Evolutionary conservation across 2,329 filamentous ascomycete genomes (phyloP), one percentile per base, ranked within the genome.

Genomic region (Penicillium thymicola): DNA sequence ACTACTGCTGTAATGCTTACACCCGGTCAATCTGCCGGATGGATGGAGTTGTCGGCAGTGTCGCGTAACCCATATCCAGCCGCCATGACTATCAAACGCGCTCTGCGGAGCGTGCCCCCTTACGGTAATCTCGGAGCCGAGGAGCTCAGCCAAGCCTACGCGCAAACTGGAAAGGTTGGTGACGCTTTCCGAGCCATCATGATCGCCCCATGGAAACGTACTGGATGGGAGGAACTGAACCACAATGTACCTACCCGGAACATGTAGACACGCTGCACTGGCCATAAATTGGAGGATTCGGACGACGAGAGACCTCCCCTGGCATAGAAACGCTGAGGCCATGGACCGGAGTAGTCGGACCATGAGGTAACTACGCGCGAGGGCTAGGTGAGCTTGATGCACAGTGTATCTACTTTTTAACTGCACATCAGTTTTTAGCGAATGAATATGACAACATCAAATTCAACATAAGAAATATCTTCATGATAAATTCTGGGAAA

Each of bases 1-100:
- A 86, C 90, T 67, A 84, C 81, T 16, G 87, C 91, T 53, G 84
- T 96, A 18, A 88, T 97, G 83, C 81, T 97, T 23, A 83, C 89
- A 47, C 94, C 94, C 0, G 81, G 87, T 56, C 82, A 92, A 56
- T 86, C 92, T 0, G 84, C 89, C 51, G 90, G 91, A 0, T 99
- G 94, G 94, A 82, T 85, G 41, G 81, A 88, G 49, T 78, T 97
- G 25, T 85, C 89, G 0, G 81, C 85, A 37, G 72, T 83, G 0
- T 82, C 81, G 0, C 83, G 81, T 2, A 75, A 79, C 41, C 65
- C 71, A 5, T 81, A 81, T 63, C 78, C 82, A 8, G 87, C 89
- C 3, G 85, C 89, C 63, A 92, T 96, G 85, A 90, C 92, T 2
- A 79, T 96, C 59, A 82, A 86, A 67, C 90, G 92, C n/a, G 92